Evolutionary conservation across 225 moss, liverwort and hornwort genomes (phyloP).

Genomic region (Takakia lepidozioides): DNA sequence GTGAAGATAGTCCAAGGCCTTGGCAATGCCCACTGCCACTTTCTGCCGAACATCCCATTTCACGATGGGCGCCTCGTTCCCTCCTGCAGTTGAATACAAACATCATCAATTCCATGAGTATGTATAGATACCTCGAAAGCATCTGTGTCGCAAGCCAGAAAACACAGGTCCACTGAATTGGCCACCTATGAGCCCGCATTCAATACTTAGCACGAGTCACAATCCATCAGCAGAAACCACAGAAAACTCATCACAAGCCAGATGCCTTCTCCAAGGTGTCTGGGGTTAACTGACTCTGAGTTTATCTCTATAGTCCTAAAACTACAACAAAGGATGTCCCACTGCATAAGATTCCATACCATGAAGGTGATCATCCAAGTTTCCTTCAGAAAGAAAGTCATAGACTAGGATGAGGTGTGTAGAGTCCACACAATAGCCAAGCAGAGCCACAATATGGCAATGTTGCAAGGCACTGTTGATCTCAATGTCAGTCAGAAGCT

Average conservation of each 20-base stretch:
- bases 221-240: no score
- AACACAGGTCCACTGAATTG: no score
- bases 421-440: slow-evolving; percentile 47
- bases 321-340: no score
- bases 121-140: neutral
- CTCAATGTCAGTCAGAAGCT: slow-evolving; percentile 46
- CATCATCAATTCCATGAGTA: neutral
- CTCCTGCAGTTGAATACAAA: slow-evolving; percentile 7
- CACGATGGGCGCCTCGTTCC: slow-evolving; percentile 16
- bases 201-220: no score
- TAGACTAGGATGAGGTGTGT: slow-evolving; percentile 43
- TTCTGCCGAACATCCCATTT: slow-evolving; percentile 45
- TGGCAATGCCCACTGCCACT: slow-evolving; percentile 45
- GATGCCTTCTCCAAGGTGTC: no score
- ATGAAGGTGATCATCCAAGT: slow-evolving; percentile 57
- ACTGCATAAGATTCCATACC: no score
- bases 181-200: no score
- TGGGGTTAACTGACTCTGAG: no score
- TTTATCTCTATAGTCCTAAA: no score
- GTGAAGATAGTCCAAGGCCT: slow-evolving; percentile 44
- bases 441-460: slow-evolving; percentile 27
- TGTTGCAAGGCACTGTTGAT: slow-evolving; percentile 37
- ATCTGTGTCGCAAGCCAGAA: no score
- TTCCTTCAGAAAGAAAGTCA: slow-evolving; percentile 42
- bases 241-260: no score